Percentiles rank a stretch among this genome's conserved stretches.
Evolutionary conservation across 768 basidiomycete genomes (phyloP).

Genomic region (Russula sp.): DNA sequence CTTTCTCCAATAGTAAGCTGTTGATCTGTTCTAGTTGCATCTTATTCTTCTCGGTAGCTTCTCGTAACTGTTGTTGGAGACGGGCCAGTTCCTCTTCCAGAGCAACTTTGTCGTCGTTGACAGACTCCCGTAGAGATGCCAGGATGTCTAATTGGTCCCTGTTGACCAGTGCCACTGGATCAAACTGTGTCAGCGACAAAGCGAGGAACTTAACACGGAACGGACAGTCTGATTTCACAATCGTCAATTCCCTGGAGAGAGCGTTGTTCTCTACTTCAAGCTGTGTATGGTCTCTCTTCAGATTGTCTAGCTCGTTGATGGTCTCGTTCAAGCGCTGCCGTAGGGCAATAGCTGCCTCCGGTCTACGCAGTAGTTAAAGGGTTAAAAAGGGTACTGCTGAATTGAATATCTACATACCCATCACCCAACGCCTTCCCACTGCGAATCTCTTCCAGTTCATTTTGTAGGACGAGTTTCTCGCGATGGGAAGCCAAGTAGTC

Average conservation of each 20-base stretch:
- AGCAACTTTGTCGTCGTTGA: slow-evolving; percentile 76
- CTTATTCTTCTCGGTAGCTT: slow-evolving; percentile 72
- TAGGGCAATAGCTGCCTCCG: slow-evolving; percentile 83
- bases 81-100: slow-evolving; percentile 62
- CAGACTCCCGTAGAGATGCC: slow-evolving; percentile 74
- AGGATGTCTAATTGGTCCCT: slow-evolving; percentile 92
- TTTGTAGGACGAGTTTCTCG: slow-evolving; percentile 71
- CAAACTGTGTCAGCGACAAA: background rate
- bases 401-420: slow-evolving; percentile 44
- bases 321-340: slow-evolving; percentile 84
- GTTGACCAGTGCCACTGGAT: slow-evolving; percentile 78
- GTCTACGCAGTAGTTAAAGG: slow-evolving; percentile 34
- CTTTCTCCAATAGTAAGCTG: slow-evolving; percentile 81
- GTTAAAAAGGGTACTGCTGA: background rate
- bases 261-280: slow-evolving; percentile 64
- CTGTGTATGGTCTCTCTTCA: slow-evolving; percentile 62
- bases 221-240: slow-evolving; percentile 83
- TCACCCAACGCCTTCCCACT: slow-evolving; percentile 79
- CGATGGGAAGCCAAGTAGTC: slow-evolving; percentile 83
- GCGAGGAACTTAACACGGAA: slow-evolving; percentile 11
- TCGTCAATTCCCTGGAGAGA: slow-evolving; percentile 58
- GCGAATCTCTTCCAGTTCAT: slow-evolving; percentile 81
- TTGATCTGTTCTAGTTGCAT: slow-evolving; percentile 91
- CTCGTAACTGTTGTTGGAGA: slow-evolving; percentile 59
- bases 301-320: slow-evolving; percentile 65